Base-by-base conservation (phyloP, 2,329 filamentous ascomycete genomes). In the Trichophyton schoenleinii region DNA sequence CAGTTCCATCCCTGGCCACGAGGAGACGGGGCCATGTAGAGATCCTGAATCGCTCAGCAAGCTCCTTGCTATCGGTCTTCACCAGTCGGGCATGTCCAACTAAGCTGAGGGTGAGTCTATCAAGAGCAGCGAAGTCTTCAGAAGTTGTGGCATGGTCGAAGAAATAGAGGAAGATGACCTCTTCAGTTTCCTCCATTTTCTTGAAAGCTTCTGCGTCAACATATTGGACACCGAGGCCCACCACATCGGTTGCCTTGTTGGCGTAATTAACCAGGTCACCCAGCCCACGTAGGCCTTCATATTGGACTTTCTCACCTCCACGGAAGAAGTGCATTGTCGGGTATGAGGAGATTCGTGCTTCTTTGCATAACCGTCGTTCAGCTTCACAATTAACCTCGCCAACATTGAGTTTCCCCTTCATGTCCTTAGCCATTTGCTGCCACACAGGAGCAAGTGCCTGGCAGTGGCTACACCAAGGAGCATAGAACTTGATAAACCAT, bases 401-500 rank as follows among this genome's bases (percentile, higher is more conserved):
- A 69, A 99, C 81, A 70, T 97, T 96, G 63, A 99, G 83, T 66
- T 84, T 86, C 49, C 87, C 88, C 73, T 91, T 84, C 89, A 96
- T 94, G 70, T 92, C 89, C 71, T 91, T 91, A 52, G 88, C 88
- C 75, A 99, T 84, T 69, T 92, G 88, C 64, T 85, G 79, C 94
- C 94, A 99, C 65, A 85, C 91, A 2, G 94, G 88, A 41, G 88
- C 89, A 81, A 99, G 85, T 42, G 89, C 89, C 75, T 96, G 89
- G 74, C 95, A 99, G 75, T 99, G 94, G 67, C 86, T 85, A 73
- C 94, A 99, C 94, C 92, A 97, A 4, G 94, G 95, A 18, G 90
- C 91, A 72, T 96, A 97, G 73, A 99, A 97, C 75, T 99, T 99
- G 80, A 99, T 85, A 71, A 99, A 96, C 94, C 94, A 99, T 4